Conservation (phyloP, 176 grass and related monocot genomes). For the Carex littledalei region DNA sequence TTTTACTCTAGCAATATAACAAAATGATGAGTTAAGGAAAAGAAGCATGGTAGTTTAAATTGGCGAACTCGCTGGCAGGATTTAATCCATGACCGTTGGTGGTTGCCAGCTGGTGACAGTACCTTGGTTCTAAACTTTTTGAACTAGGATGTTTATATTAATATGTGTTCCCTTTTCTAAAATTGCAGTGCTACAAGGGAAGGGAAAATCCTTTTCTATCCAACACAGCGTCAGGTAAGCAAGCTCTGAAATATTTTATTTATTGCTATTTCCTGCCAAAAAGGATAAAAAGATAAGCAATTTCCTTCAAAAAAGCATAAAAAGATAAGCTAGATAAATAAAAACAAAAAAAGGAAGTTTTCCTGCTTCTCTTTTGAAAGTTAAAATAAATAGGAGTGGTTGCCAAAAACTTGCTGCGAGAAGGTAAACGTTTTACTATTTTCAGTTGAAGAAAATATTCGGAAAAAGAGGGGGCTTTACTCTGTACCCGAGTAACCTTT, state of each 20-base stretch:
- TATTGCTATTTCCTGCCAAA: background rate
- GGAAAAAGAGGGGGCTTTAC: background rate
- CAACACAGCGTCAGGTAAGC: conserved; percentile 62
- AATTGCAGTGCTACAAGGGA: conserved; percentile 49
- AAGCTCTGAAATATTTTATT: background rate
- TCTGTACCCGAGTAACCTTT: background rate
- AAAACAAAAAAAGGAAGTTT: background rate
- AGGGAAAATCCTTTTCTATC: conserved; percentile 92
- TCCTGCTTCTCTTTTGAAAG: background rate
- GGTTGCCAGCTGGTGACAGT: background rate
- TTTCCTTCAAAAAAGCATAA: background rate
- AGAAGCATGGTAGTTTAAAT: background rate
- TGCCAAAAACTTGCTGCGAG: too few relatives aligned
- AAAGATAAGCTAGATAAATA: background rate
- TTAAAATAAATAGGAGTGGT: too few relatives aligned
- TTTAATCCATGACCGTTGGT: background rate
- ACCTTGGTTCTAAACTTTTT: background rate
- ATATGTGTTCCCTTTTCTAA: conserved; percentile 9
- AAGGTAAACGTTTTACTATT: too few relatives aligned
- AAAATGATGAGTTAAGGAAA: background rate
- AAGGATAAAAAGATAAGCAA: background rate
- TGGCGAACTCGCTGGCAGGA: background rate
- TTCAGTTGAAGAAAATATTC: background rate
- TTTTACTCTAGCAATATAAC: background rate
- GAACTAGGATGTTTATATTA: conserved; percentile 21